Conservation (phyloP, 345 rosid species). For the Eucalyptus tenuipes region DNA sequence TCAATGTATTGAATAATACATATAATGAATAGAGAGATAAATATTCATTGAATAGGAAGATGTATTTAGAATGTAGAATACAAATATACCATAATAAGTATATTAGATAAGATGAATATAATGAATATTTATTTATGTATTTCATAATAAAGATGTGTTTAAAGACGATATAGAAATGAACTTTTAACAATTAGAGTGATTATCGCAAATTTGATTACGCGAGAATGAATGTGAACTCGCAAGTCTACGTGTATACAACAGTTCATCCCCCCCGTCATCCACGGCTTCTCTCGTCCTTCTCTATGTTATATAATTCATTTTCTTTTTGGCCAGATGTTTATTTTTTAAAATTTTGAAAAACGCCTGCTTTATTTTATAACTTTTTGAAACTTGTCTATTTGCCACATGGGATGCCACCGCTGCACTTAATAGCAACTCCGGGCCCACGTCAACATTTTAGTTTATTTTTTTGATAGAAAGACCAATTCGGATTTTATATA, state of each 20-base stretch:
- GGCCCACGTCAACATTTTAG: neutral
- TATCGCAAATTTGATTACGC: too few species aligned
- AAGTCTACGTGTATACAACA: neutral
- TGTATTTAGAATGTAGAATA: accelerated
- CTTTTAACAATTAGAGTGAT: neutral
- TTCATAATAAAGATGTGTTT: too few species aligned
- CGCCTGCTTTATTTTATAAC: neutral
- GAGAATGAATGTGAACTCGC: neutral
- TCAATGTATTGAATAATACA: too few species aligned
- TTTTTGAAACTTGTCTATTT: too few species aligned
- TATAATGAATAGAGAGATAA: accelerated
- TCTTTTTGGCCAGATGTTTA: neutral
- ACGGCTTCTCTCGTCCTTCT: neutral
- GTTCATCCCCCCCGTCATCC: neutral
- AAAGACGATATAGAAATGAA: too few species aligned
- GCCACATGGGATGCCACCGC: too few species aligned
- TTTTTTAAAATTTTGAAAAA: too few species aligned
- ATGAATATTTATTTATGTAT: too few species aligned
- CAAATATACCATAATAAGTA: too few species aligned
- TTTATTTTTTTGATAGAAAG: neutral
- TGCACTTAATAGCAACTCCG: too few species aligned
- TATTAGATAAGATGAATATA: too few species aligned
- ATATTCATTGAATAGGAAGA: accelerated
- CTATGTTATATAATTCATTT: neutral
- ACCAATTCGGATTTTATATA: too few species aligned